These are phyloP conservation scores for Claviceps sp. DNA, from an alignment of 2,329 filamentous ascomycete genomes.

Conservation along the genomic window DNA sequence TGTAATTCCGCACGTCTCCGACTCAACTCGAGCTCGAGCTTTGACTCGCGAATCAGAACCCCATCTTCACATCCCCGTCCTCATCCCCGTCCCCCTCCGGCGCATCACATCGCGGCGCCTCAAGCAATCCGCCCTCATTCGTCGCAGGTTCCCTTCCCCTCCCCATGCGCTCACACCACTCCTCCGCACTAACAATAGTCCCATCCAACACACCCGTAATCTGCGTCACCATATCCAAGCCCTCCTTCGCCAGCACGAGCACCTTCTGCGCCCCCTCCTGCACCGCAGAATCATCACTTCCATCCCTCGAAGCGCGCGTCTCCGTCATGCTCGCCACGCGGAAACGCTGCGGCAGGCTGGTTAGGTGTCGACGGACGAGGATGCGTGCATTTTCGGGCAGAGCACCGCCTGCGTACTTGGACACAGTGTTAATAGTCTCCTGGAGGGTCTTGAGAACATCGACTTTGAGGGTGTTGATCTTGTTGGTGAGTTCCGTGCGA, in stretches of 20 bases:
- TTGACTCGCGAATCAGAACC: too few relatives aligned
- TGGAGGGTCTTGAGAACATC: constrained; percentile 71
- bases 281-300: constrained; percentile 23
- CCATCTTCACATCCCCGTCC: constrained; percentile 6
- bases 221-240: constrained; percentile 86
- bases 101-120: not conserved
- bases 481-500: constrained; percentile 36
- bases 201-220: constrained; percentile 79
- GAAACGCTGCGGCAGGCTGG: constrained; percentile 74
- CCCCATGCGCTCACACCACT: constrained; percentile 74
- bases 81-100: not conserved
- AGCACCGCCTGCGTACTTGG: constrained; percentile 80
- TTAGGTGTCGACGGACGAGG: constrained; percentile 72
- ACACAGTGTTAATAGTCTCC: constrained; percentile 71
- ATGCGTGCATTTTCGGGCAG: constrained; percentile 77
- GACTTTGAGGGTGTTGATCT: constrained; percentile 52
- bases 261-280: constrained; percentile 58
- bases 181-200: constrained; percentile 80
- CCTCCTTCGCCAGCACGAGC: constrained; percentile 75
- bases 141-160: constrained; percentile 17
- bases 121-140: constrained; percentile 13
- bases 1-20: too few relatives aligned
- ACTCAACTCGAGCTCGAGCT: too few relatives aligned
- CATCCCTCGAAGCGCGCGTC: constrained; percentile 14
- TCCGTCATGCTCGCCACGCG: constrained; percentile 48